Conservation (phyloP, 495 filamentous ascomycete genomes). For the Lepidopterella palustris region DNA sequence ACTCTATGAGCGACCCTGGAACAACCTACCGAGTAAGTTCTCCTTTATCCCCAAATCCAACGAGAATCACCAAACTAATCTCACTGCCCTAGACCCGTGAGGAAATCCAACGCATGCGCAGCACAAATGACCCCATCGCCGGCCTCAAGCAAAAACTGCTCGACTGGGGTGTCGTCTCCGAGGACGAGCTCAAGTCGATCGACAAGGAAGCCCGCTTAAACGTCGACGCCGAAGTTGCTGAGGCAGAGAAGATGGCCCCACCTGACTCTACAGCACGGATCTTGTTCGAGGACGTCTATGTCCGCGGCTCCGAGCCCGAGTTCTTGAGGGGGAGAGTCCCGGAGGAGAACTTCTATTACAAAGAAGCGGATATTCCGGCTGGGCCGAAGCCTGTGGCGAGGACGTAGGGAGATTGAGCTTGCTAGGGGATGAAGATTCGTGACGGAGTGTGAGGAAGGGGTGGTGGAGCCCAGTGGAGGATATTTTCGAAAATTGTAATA, state of each 20-base stretch:
- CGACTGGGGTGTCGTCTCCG: constrained; percentile 84
- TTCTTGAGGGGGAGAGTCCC: constrained; percentile 84
- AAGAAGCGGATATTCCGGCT: constrained; percentile 29
- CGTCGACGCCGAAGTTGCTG: constrained; percentile 85
- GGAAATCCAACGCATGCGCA: constrained; percentile 98
- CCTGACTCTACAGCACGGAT: constrained; percentile 73
- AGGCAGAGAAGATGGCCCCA: constrained; percentile 75
- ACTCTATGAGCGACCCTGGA: constrained; percentile 98
- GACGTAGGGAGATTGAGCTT: constrained; percentile 10
- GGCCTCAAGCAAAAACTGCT: constrained; percentile 96
- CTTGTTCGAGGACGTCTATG: constrained; percentile 96
- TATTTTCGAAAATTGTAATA: neutral
- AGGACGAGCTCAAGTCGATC: constrained; percentile 94
- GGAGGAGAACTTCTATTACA: constrained; percentile 93
- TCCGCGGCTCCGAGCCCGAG: constrained; percentile 78
- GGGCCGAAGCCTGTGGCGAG: constrained; percentile 17
- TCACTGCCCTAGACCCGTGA: constrained; percentile 63
- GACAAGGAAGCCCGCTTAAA: constrained; percentile 82
- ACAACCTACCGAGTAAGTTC: constrained; percentile 75
- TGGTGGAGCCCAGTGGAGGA: neutral
- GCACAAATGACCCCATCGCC: constrained; percentile 95
- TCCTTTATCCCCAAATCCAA: neutral
- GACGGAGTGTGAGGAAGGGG: neutral
- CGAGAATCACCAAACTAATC: neutral
- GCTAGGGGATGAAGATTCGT: neutral